Evolutionary conservation across 768 basidiomycete genomes (phyloP).

Genomic region (Panellus pusillus): DNA sequence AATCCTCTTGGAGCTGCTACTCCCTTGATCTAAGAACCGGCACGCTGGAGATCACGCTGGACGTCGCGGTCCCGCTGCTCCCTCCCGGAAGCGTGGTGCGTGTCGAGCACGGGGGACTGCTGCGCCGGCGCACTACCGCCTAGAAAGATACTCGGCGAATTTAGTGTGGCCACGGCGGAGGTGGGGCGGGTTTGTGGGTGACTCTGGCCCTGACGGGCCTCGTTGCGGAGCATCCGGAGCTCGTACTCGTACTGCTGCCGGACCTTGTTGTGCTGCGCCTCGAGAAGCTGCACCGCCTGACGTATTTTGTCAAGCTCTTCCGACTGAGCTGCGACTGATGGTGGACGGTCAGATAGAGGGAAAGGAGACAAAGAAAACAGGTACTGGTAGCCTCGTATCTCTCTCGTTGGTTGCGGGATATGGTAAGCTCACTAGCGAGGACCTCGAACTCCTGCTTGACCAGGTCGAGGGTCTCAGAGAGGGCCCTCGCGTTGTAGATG

Average conservation of each 20-base stretch:
- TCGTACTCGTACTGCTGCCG: constrained; percentile 2
- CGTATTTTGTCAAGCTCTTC: constrained; percentile 18
- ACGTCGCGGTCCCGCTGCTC: background rate
- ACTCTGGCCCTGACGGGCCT: background rate
- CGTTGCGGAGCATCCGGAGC: constrained; percentile 4
- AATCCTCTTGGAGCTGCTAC: constrained; percentile 13
- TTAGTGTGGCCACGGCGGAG: constrained; percentile 16
- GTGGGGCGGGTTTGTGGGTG: constrained; percentile 11
- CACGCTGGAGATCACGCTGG: constrained; percentile 13
- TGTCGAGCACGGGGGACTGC: constrained; percentile 17
- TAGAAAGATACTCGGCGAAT: constrained; percentile 20
- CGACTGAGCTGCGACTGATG: constrained; percentile 8
- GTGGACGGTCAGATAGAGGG: background rate
- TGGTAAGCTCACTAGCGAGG: constrained; percentile 13
- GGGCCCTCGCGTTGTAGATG: constrained; percentile 12
- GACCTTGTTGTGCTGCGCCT: constrained; percentile 5
- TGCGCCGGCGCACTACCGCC: constrained; percentile 1
- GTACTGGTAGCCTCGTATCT: constrained; percentile 19
- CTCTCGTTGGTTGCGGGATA: constrained; percentile 18
- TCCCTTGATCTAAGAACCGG: constrained; percentile 16
- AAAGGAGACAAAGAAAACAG: background rate
- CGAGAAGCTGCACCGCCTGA: background rate
- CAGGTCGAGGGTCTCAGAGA: constrained; percentile 17
- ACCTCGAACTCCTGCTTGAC: constrained; percentile 20
- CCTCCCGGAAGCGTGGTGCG: constrained; percentile 16